Percentiles rank a stretch among this genome's conserved stretches.
phyloP scores from a whole-genome alignment of 164 flowering plant species.

The Chloranthus sessilifolius region DNA sequence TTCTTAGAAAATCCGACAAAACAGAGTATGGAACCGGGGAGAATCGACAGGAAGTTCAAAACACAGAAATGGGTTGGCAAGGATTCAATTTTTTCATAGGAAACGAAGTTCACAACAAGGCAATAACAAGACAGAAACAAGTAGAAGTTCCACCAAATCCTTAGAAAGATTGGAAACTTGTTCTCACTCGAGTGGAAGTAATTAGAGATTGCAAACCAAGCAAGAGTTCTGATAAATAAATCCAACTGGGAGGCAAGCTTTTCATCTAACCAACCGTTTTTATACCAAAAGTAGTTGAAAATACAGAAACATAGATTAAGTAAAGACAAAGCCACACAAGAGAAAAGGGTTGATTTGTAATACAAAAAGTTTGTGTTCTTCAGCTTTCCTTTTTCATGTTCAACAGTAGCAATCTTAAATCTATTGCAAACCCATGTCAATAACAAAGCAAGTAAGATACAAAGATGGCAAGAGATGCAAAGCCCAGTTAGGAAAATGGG shows the following conservation, averaged over 20 bases:
- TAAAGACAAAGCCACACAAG: background rate
- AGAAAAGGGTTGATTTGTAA: no score
- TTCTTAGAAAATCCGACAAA: slow-evolving; percentile 39
- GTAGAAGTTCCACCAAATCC: slow-evolving; percentile 56
- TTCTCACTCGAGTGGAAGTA: no score
- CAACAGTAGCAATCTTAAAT: no score
- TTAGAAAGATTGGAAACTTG: slow-evolving; percentile 19
- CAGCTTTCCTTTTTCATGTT: no score
- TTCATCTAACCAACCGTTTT: background rate
- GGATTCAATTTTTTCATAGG: slow-evolving; percentile 12
- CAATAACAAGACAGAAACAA: slow-evolving; percentile 38
- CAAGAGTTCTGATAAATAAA: no score
- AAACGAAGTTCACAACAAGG: slow-evolving; percentile 37
- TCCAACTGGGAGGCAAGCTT: background rate
- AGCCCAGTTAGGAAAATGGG: slow-evolving; percentile 45
- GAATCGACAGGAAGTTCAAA: slow-evolving; percentile 37
- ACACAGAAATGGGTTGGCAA: slow-evolving; percentile 25
- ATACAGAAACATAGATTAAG: background rate
- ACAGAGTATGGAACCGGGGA: slow-evolving; percentile 42
- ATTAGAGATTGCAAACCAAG: no score
- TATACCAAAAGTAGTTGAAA: background rate
- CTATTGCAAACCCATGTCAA: slow-evolving; percentile 32
- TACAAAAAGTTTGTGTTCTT: no score
- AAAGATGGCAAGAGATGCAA: slow-evolving; percentile 42
- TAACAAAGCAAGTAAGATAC: slow-evolving; percentile 36